phyloP scores from a whole-genome alignment of 192 early-diverging fungal species.

The Linnemannia exigua region DNA sequence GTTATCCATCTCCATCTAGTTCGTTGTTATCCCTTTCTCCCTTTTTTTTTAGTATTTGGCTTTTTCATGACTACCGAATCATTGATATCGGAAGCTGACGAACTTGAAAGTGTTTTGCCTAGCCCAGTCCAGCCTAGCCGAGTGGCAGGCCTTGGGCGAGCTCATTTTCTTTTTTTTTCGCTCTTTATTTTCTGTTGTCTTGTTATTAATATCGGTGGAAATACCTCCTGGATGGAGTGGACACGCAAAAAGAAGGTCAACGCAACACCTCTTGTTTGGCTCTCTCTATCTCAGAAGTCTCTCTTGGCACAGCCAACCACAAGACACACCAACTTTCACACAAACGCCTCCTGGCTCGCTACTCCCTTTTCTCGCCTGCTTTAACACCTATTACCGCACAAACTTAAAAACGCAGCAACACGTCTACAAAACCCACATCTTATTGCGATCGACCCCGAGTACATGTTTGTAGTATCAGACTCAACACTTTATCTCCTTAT shows the following conservation, averaged over 20 bases:
- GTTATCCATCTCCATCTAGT: not conserved
- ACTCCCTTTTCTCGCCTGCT: not conserved
- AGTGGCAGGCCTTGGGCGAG: not conserved
- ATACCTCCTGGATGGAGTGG: conserved; percentile 29
- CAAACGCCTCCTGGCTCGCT: conserved; percentile 34
- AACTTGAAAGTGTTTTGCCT: not conserved
- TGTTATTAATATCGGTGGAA: conserved; percentile 14
- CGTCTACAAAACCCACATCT: not conserved
- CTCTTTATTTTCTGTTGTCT: conserved; percentile 8
- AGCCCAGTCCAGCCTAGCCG: conserved; percentile 8
- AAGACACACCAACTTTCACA: not conserved
- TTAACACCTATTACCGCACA: not conserved
- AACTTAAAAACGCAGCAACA: not conserved
- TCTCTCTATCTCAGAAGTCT: not conserved
- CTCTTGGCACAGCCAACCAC: not conserved
- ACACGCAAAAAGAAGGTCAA: not conserved
- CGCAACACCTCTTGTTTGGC: not conserved
- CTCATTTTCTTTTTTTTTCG: conserved; percentile 9
- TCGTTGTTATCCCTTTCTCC: not conserved
- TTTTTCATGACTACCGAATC: not conserved
- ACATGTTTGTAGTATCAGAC: not conserved
- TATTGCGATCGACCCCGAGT: not conserved
- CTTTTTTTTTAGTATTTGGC: not conserved
- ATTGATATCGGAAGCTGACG: not conserved
- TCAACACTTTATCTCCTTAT: not conserved